Evolutionary conservation across 768 basidiomycete species (phyloP).

Genomic region (Agaricus sinodeliciosus): DNA sequence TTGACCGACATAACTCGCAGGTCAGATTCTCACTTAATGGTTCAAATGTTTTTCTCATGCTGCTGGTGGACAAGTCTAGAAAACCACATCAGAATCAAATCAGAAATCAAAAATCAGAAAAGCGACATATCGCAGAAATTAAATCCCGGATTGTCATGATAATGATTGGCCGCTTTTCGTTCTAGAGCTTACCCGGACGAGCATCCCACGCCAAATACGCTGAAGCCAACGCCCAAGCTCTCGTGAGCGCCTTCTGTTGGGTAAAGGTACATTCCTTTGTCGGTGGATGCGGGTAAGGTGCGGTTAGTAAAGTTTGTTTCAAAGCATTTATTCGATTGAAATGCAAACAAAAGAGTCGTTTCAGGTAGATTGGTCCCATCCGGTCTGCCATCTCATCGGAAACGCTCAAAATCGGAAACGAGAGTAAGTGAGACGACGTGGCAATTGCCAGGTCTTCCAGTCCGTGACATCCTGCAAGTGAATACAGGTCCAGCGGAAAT

Average conservation of each 20-base stretch:
- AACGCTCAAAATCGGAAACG: slow-evolving; percentile 20
- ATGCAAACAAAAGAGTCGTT: slow-evolving; percentile 29
- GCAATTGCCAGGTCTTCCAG: slow-evolving; percentile 30
- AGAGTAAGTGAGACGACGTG: slow-evolving; percentile 30
- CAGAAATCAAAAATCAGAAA: slow-evolving; percentile 1
- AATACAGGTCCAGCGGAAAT: slow-evolving; percentile 30
- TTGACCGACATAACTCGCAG: slow-evolving; percentile 22
- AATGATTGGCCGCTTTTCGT: neutral
- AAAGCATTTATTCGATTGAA: slow-evolving; percentile 25
- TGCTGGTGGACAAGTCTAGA: slow-evolving; percentile 21
- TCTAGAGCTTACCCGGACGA: slow-evolving; percentile 22
- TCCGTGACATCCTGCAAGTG: slow-evolving; percentile 23
- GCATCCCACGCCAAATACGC: slow-evolving; percentile 32
- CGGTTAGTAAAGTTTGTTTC: slow-evolving; percentile 21
- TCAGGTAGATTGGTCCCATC: slow-evolving; percentile 31
- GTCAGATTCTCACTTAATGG: slow-evolving; percentile 21
- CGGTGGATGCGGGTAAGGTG: slow-evolving; percentile 24
- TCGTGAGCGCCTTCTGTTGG: slow-evolving; percentile 27
- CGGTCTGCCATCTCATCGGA: slow-evolving; percentile 24
- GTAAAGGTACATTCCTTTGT: slow-evolving; percentile 22
- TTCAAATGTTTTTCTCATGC: slow-evolving; percentile 20
- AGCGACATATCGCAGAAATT: neutral
- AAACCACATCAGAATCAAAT: neutral
- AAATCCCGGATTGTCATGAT: neutral
- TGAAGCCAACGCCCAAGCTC: slow-evolving; percentile 32